A percentile compares a stretch with the other conserved stretches of the same genome.
phyloP scores from a whole-genome alignment of 805 yeast species.

The Hyphopichia homilentoma region DNA sequence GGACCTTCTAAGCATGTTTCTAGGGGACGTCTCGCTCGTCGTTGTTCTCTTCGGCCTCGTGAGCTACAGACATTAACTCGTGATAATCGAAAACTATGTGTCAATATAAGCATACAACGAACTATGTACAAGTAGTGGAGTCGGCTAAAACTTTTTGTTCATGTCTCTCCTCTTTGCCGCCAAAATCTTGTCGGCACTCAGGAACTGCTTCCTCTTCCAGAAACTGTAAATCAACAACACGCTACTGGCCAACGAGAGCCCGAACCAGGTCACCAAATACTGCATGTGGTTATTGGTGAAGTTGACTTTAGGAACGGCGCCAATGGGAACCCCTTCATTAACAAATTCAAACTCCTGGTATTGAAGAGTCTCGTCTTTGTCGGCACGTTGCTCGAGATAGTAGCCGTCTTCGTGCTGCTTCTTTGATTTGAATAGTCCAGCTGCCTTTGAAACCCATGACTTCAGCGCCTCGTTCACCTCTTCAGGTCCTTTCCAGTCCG shows the following conservation, averaged over 20 bases:
- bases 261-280: conserved; percentile 93
- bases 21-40: conserved; percentile 34
- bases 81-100: no score
- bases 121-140: conserved; percentile 1
- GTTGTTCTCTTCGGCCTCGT: conserved; percentile 36
- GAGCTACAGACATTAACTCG: conserved; percentile 12
- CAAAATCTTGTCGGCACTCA: conserved; percentile 36
- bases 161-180: conserved; percentile 38
- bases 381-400: conserved; percentile 16
- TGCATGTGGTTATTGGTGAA: conserved; percentile 88
- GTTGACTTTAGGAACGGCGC: conserved; percentile 74
- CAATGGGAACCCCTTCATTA: conserved; percentile 87
- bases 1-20: conserved; percentile 31
- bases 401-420: conserved; percentile 9
- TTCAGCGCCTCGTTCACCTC: conserved; percentile 5
- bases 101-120: not conserved
- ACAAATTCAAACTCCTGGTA: conserved; percentile 52
- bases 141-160: conserved; percentile 15
- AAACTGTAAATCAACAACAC: conserved; percentile 49
- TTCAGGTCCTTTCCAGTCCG: conserved; percentile 35
- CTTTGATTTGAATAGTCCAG: conserved; percentile 28
- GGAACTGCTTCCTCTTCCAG: conserved; percentile 24
- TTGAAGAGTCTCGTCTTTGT: conserved; percentile 30
- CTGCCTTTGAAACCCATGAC: no score
- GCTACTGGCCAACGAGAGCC: conserved; percentile 70